These are phyloP conservation scores for Saccharomyces hybrid DNA, from an alignment of 1,139 yeast species.

Conservation along the genomic window DNA sequence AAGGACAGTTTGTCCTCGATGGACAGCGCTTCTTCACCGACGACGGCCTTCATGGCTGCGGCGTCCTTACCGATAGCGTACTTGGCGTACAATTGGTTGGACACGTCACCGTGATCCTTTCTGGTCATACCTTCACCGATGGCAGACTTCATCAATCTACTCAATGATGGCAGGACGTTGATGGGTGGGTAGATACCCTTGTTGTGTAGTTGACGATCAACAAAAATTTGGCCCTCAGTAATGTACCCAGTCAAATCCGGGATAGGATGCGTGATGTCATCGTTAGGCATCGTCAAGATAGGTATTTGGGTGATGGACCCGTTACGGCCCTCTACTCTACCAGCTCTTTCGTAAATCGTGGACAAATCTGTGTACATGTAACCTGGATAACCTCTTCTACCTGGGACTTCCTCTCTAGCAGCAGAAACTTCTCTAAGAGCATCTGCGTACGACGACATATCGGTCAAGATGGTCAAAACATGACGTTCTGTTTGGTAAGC, in stretches of 20 bases:
- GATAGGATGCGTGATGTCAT: constrained; percentile 98
- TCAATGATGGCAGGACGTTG: constrained; percentile 91
- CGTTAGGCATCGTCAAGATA: constrained; percentile 98
- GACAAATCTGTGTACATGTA: constrained; percentile 99
- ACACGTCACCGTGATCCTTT: constrained; percentile 98
- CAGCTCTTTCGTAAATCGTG: constrained; percentile 98
- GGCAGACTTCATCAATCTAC: constrained; percentile 98
- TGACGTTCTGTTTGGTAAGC: constrained; percentile 99
- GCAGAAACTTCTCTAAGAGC: constrained; percentile 99
- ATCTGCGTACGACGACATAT: constrained; percentile 98
- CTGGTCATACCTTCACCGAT: constrained; percentile 99
- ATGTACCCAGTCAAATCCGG: constrained; percentile 99
- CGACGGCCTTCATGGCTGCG: constrained; percentile 99
- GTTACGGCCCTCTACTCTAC: constrained; percentile 98
- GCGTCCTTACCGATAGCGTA: constrained; percentile 99
- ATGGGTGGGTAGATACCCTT: constrained; percentile 98
- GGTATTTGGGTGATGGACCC: constrained; percentile 99
- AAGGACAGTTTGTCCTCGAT: constrained; percentile 94
- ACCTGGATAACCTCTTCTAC: constrained; percentile 99
- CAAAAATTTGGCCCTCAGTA: constrained; percentile 96
- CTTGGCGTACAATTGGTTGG: constrained; percentile 96
- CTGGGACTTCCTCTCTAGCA: constrained; percentile 99
- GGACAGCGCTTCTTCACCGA: constrained; percentile 98
- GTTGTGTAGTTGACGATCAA: constrained; percentile 92
- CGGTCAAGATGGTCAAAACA: constrained; percentile 93